Conservation (phyloP, 441 rosid species). For the Manihot esculenta region DNA sequence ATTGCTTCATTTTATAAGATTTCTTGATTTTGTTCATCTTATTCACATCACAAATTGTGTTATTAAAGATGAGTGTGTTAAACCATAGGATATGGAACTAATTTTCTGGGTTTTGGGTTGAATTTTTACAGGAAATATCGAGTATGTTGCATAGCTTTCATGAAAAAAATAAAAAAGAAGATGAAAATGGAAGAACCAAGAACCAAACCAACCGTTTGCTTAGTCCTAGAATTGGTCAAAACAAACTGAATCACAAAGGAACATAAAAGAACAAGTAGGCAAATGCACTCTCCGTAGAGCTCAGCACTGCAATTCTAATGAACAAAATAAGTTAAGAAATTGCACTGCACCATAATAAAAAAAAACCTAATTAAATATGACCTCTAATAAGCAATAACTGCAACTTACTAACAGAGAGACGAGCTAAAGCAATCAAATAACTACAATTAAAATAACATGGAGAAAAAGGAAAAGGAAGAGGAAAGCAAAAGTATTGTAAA, state of each 20-base stretch:
- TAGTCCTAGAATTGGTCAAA: no score
- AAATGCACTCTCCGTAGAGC: not conserved
- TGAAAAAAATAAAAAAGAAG: no score
- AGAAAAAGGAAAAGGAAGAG: slow-evolving; percentile 22
- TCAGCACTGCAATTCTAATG: not conserved
- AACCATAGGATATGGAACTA: no score
- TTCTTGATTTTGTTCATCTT: no score
- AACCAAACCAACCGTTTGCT: no score
- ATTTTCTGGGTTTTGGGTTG: no score
- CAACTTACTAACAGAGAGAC: not conserved
- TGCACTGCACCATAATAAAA: not conserved
- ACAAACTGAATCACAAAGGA: not conserved
- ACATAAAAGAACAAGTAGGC: not conserved
- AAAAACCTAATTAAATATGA: not conserved
- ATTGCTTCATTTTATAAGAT: no score
- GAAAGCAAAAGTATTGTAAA: slow-evolving; percentile 22
- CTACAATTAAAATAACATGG: not conserved
- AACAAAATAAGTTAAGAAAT: not conserved
- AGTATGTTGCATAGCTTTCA: no score
- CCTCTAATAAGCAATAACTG: not conserved
- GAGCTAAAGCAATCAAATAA: not conserved
- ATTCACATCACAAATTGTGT: no score
- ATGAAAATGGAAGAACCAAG: no score
- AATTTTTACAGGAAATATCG: no score
- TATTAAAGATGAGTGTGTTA: no score